These are phyloP conservation scores for Chenopodium suecicum DNA, from an alignment of 148 eudicot genomes.

Conservation along the genomic window DNA sequence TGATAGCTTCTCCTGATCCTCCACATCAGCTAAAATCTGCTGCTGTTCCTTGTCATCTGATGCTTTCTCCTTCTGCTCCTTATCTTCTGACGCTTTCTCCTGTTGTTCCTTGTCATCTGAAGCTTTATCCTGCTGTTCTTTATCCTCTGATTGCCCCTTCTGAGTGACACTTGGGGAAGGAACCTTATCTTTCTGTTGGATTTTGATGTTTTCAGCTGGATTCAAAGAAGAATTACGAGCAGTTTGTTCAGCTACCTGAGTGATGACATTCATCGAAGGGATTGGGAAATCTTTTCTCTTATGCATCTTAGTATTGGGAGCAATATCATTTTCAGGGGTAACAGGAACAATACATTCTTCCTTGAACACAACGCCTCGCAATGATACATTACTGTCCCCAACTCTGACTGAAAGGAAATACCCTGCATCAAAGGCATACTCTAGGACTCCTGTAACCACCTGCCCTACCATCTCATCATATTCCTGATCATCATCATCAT, in stretches of 20 bases:
- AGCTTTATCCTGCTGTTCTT: background rate
- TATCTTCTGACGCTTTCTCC: background rate
- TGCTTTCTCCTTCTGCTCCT: background rate
- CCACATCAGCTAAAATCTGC: background rate
- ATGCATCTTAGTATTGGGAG: slow-evolving; percentile 41
- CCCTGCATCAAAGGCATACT: slow-evolving; percentile 53
- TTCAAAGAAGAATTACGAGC: background rate
- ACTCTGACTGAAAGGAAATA: slow-evolving; percentile 42
- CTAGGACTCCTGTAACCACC: slow-evolving; percentile 46
- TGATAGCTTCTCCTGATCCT: slow-evolving; percentile 5
- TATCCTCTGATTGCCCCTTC: background rate
- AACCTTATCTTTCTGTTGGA: background rate
- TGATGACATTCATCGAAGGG: slow-evolving; percentile 17
- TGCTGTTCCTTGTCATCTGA: background rate
- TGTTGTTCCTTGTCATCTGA: background rate
- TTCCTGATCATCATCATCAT: slow-evolving; percentile 4
- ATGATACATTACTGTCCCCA: slow-evolving; percentile 19
- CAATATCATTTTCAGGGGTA: slow-evolving; percentile 48
- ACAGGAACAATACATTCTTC: slow-evolving; percentile 41
- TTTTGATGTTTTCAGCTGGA: background rate
- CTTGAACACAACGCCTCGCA: slow-evolving; percentile 50
- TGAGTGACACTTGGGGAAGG: background rate
- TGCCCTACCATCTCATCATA: slow-evolving; percentile 46
- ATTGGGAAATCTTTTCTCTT: slow-evolving; percentile 34
- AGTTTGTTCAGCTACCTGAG: slow-evolving; percentile 3